Evolutionary conservation across 1,139 yeast species (phyloP), one percentile per base, ranked within the genome.

Genomic region (Taphrina deformans): DNA sequence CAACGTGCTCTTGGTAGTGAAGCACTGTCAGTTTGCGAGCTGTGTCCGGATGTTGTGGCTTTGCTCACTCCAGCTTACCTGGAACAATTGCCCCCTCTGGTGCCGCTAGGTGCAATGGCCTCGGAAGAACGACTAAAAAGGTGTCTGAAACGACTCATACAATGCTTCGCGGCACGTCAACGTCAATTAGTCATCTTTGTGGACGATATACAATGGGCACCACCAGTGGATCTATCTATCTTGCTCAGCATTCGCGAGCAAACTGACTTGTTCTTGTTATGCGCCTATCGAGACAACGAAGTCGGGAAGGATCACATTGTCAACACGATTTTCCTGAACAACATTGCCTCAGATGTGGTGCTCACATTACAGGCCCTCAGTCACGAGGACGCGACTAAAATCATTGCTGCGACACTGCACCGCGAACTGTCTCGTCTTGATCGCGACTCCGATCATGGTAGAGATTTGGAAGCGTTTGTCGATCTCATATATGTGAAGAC

Each of bases 191-290:
- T 62, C n/a, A 21, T 62, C 14, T 62, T 62, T 35, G 24, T 62
- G 16, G 65, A 62, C 29, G 65, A 62, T 29, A 35, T 62, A 10
- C 65, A 62, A 29, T 62, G 65, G 65, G 50, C 65, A 23, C 55
- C 62, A 9, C 55, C 45, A 6, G 50, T 38, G 10, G 65, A 62
- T 26, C 33, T 62, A 44, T 61, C 50, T 9, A 29, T 55, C 9
- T 18, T 61, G 9, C 35, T 55, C 7, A 46, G 50, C n/a, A 33
- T 61, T n/a, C 52, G 65, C 21, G 40, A 38, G 18, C 65, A 45
- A 18, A 31, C 52, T 6, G 41, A 62, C 23, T n/a, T 62, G 44
- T 24, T 62, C 38, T 16, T 62, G 26, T 29, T 62, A 6, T 44
- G 55, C 29, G 65, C 65, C 14, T 62, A 62, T 16, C 61, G 65